Base-by-base conservation (phyloP, 2,329 filamentous ascomycete species). In the Grosmannia clavigera region DNA sequence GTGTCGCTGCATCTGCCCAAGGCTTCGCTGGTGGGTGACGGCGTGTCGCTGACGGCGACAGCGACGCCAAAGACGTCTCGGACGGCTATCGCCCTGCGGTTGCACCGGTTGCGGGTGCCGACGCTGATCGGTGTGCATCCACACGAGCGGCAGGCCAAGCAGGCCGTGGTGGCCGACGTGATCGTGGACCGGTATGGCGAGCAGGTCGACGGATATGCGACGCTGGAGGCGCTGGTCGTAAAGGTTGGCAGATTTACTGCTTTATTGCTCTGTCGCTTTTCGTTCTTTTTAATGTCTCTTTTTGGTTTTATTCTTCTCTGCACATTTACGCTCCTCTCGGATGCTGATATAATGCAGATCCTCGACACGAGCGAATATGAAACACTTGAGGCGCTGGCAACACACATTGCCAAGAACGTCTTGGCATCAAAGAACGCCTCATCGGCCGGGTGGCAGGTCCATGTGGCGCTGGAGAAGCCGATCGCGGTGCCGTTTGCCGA, bases 401-500 rank as follows among this genome's bases (percentile, higher is more conserved):
- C 74, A 0, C 73, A 78, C 65, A 72, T 79, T 58, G 80, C 72
- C 58, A 71, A 71, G 5, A 70, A 68, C 9, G 74, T 85, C 50
- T 71, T 78, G n/a, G 67, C 68, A 35, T 73, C 81, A 63, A 67
- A 2, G 35, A 27, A 46, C 3, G 69, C 68, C 69, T 46, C 70
- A 10, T 55, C 75, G 51, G 67, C 74, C 27, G 73, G 74, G 16
- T 79, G 80, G 72, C 76, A 76, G 61, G 73, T 91, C 57, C 79
- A 76, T 62, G 77, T 91, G 46, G 74, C 75, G 29, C 73, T 91
- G 58, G 83, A 85, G 71, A 91, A 91, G 73, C 88, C 88, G 3
- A 83, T 85, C 14, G 88, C 88, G 0, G 84, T 91, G 25, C 80
- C 83, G 0, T 81, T 87, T 66, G 88, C 88, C 2, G 87, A 90